Percentiles rank a stretch among this genome's conserved stretches.
phyloP scores from a whole-genome alignment of 495 filamentous ascomycete genomes.

The Usnea hakonensis region DNA sequence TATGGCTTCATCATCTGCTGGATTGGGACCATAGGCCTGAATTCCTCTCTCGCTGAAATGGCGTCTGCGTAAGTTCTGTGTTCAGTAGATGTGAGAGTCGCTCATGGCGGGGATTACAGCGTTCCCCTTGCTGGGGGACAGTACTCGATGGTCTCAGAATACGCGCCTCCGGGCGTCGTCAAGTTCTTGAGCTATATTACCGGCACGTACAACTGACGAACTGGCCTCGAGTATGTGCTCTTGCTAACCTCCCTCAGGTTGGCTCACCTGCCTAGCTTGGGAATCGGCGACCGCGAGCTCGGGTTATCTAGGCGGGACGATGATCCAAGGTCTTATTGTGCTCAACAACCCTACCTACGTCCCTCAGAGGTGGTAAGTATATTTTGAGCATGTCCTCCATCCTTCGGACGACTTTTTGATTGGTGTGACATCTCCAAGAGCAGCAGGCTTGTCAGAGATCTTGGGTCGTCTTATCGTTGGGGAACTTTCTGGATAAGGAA shows the following conservation, averaged over 20 bases:
- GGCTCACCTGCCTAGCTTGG: constrained; percentile 42
- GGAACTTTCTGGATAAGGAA: no score
- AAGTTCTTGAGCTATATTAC: constrained; percentile 33
- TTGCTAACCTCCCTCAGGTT: constrained; percentile 19
- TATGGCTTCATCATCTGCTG: constrained; percentile 33
- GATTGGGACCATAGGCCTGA: constrained; percentile 31
- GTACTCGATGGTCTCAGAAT: constrained; percentile 43
- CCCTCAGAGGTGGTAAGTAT: constrained; percentile 39
- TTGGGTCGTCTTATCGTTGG: no score
- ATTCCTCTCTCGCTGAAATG: constrained; percentile 35
- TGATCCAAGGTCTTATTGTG: constrained; percentile 23
- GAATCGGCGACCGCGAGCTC: constrained; percentile 32
- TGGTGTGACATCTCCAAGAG: no score
- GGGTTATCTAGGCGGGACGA: constrained; percentile 33
- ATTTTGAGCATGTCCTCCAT: no score
- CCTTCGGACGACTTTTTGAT: no score
- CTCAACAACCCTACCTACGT: constrained; percentile 29
- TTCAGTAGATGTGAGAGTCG: background rate
- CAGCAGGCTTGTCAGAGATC: no score
- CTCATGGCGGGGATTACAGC: constrained; percentile 12
- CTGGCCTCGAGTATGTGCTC: constrained; percentile 4
- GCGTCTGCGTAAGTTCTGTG: constrained; percentile 30
- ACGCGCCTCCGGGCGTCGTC: constrained; percentile 26
- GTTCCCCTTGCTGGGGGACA: constrained; percentile 34
- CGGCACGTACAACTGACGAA: constrained; percentile 25